phyloP scores from a whole-genome alignment of 768 basidiomycete genomes.

The Trametes cubensis region DNA sequence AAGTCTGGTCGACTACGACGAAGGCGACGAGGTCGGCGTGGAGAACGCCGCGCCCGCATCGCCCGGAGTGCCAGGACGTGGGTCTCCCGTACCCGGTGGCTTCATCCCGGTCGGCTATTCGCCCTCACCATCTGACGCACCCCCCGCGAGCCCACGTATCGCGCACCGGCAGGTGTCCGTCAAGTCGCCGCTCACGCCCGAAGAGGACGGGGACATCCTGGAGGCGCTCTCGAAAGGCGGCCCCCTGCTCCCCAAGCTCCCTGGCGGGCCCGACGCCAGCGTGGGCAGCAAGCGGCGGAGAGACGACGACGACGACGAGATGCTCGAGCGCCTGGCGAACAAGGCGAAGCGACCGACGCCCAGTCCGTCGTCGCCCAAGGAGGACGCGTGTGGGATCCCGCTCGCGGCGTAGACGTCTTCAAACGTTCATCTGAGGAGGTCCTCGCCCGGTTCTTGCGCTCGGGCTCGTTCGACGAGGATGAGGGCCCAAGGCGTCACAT shows the following conservation, averaged over 20 bases:
- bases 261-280: constrained; percentile 11
- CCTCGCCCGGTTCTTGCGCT: constrained; percentile 77
- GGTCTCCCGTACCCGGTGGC: constrained; percentile 16
- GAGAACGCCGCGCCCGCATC: constrained; percentile 16
- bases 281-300: constrained; percentile 29
- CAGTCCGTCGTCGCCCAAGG: constrained; percentile 50
- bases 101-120: constrained; percentile 12
- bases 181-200: constrained; percentile 43
- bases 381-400: constrained; percentile 81
- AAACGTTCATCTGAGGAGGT: constrained; percentile 89
- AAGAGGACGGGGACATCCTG: constrained; percentile 54
- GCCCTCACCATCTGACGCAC: constrained; percentile 11
- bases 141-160: constrained; percentile 34
- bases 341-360: constrained; percentile 44
- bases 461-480: constrained; percentile 72
- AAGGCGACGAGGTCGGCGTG: constrained; percentile 52
- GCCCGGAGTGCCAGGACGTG: constrained; percentile 9
- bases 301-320: constrained; percentile 72
- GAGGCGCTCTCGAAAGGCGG: constrained; percentile 53
- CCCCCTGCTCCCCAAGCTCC: constrained; percentile 18
- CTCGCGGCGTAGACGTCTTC: constrained; percentile 81
- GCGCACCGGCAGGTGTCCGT: constrained; percentile 43
- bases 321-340: constrained; percentile 58
- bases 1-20: constrained; percentile 77
- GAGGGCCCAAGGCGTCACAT: constrained; percentile 26